Evolutionary conservation across 2,329 filamentous ascomycete species (phyloP), one percentile per base, ranked within the genome.

Genomic region (Seiridium unicorne): DNA sequence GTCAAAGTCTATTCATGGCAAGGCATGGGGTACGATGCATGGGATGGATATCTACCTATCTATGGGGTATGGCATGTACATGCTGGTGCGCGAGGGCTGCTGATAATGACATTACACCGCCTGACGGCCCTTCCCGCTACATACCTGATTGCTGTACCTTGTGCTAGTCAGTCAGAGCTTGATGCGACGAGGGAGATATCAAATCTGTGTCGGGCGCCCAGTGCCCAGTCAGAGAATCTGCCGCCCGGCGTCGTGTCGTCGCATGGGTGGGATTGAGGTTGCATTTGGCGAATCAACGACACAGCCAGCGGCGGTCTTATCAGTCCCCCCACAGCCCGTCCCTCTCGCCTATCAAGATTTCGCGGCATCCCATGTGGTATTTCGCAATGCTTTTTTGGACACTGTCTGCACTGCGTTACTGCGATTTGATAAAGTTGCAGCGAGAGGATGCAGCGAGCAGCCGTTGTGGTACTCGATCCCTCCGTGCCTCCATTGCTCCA

Each of bases 271-370:
- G 44, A 49, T 58, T 51, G 35, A 26, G 5, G 34, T 13, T 51
- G 18, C 49, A 51, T 13, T 5, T 32, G 49, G 51, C 51, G 51
- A 55, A 55, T 55, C 51, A 55, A 55, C 26, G 18, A 3, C 36
- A 31, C 36, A 32, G n/a, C 11, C 5, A 18, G 5, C 5, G 18
- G 51, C 51, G 5, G 46, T 34, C 55, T 58, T 58, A 58, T 58
- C 55, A 36, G 46, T 31, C n/a, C 55, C 55, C 55, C 54, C 54
- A 57, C 54, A 57, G 54, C n/a, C 42, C 49, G 8, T 48, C 31
- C 42, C 44, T 38, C 26, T 47, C 18, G 40, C 54, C 54, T 57
- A 32, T 32, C 54, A 34, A 57, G 35, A 6, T 31, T 44, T 51
- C 11, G 9, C 9, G 49, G 31, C 31, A 8, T 26, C 54, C 54